phyloP scores from a whole-genome alignment of 2,329 filamentous ascomycete genomes.

The Raffaelea albimanens region DNA sequence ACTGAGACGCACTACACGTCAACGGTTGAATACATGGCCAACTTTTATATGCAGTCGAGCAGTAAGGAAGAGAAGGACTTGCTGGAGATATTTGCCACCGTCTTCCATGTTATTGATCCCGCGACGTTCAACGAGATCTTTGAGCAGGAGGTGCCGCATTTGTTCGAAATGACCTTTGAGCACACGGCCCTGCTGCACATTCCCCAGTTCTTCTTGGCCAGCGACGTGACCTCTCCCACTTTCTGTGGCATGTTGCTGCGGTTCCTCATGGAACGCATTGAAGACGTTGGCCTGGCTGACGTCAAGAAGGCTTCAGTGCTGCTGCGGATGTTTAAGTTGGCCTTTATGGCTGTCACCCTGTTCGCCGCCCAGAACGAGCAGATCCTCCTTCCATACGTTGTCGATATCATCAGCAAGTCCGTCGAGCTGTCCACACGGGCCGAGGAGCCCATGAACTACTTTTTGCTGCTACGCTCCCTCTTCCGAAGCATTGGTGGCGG shows the following conservation, averaged over 20 bases:
- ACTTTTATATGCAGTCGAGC: constrained; percentile 89
- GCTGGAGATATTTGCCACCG: constrained; percentile 92
- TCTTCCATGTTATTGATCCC: constrained; percentile 97
- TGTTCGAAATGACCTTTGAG: constrained; percentile 97
- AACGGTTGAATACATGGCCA: constrained; percentile 84
- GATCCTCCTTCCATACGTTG: constrained; percentile 88
- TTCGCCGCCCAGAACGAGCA: constrained; percentile 94
- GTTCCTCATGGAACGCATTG: constrained; percentile 93
- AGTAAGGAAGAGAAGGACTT: constrained; percentile 96
- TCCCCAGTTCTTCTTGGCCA: constrained; percentile 97
- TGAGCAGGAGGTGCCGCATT: constrained; percentile 88
- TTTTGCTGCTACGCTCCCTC: constrained; percentile 79
- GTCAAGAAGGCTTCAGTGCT: constrained; percentile 89
- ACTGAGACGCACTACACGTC: constrained; percentile 67
- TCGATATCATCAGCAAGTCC: constrained; percentile 93
- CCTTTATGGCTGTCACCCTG: constrained; percentile 97
- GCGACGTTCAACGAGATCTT: constrained; percentile 99
- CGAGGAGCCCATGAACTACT: constrained; percentile 98
- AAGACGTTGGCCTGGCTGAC: constrained; percentile 87
- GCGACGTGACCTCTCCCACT: constrained; percentile 91
- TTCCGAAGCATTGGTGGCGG: constrained; percentile 96
- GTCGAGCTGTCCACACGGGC: constrained; percentile 93
- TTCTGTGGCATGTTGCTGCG: constrained; percentile 98
- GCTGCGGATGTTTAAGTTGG: constrained; percentile 89
- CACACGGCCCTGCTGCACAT: constrained; percentile 90